Evolutionary conservation across 495 filamentous ascomycete species (phyloP).

Genomic region (Penicillium goetzii): DNA sequence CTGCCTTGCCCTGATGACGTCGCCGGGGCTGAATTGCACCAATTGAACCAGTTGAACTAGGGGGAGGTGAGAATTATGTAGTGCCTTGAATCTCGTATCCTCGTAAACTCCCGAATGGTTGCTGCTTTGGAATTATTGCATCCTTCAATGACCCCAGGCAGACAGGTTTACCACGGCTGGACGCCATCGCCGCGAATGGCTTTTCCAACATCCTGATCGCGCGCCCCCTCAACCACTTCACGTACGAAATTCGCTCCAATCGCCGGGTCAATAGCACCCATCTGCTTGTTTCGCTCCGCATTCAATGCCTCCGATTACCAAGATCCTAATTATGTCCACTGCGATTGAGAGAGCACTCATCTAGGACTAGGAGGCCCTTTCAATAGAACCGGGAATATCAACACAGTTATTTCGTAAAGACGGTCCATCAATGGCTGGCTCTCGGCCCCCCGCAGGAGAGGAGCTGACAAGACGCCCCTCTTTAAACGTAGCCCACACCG

Average conservation of each 20-base stretch:
- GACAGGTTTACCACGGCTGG: conserved; percentile 38
- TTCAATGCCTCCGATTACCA: conserved; percentile 4
- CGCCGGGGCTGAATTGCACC: neutral
- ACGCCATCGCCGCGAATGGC: conserved; percentile 31
- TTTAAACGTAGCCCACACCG: neutral
- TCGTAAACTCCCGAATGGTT: neutral
- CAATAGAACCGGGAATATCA: neutral
- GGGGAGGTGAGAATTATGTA: neutral
- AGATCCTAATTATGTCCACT: neutral
- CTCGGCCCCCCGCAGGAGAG: neutral
- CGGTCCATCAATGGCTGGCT: neutral
- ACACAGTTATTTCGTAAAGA: neutral
- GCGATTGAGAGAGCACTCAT: neutral
- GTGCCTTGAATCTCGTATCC: neutral
- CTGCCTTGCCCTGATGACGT: conserved; percentile 20
- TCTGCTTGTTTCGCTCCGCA: conserved; percentile 21
- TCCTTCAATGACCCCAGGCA: conserved; percentile 47
- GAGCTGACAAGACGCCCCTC: neutral
- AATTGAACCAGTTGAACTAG: neutral
- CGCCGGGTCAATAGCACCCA: neutral
- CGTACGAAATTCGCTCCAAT: neutral
- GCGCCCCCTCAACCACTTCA: conserved; percentile 37
- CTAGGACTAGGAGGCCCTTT: neutral
- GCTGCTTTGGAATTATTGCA: neutral
- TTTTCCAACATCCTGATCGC: conserved; percentile 2